Evolutionary conservation across 768 basidiomycete genomes (phyloP).

Genomic region (Lactarius indigo): DNA sequence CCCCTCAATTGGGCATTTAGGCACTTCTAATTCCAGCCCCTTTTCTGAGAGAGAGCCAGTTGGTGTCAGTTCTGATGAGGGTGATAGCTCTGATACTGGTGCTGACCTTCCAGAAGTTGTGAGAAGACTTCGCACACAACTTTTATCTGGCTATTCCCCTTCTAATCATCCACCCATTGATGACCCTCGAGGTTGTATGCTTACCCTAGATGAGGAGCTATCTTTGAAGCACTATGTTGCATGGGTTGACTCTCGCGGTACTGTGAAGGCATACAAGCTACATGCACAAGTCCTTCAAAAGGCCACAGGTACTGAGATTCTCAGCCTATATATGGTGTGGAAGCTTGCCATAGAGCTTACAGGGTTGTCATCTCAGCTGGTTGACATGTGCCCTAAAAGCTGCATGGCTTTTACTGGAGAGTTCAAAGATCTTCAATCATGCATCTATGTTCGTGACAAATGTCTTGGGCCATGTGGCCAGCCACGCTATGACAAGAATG

Average conservation of each 20-base stretch:
- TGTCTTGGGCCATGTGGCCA: not conserved
- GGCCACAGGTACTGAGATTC: not conserved
- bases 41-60: not conserved
- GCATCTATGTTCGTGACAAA: not conserved
- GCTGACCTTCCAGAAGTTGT: not conserved
- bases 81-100: not conserved
- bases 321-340: not conserved
- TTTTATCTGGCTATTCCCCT: not conserved
- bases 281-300: not conserved
- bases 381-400: conserved; percentile 7
- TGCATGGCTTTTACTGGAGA: not conserved
- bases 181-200: not conserved
- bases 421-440: not conserved
- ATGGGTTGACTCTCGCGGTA: no score
- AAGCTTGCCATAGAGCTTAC: conserved; percentile 1
- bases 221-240: not conserved
- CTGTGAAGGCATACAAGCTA: not conserved
- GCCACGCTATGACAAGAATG: no score
- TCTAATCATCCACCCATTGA: not conserved
- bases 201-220: not conserved
- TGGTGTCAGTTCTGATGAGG: not conserved
- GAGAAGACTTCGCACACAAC: not conserved
- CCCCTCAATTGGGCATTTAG: no score
- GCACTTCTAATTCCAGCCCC: no score
- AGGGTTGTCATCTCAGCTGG: not conserved